Conservation (phyloP, 2,329 filamentous ascomycete species). For the Emergomyces orientalis region DNA sequence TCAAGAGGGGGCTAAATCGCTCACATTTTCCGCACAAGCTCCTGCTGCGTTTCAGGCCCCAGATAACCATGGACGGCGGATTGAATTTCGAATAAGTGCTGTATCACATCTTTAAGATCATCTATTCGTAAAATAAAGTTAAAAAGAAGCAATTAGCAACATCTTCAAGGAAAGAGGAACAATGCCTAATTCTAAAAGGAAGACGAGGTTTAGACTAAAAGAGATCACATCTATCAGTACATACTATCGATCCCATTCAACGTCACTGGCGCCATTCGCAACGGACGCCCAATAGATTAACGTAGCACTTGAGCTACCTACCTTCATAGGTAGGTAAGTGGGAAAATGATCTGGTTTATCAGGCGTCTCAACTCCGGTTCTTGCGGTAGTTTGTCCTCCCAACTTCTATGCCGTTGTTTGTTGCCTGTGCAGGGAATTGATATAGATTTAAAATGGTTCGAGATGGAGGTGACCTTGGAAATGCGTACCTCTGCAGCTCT, state of each 20-base stretch:
- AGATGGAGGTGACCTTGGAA: neutral
- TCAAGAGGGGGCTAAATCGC: neutral
- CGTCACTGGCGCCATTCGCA: slow-evolving; percentile 28
- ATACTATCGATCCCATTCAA: slow-evolving; percentile 30
- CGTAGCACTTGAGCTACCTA: neutral
- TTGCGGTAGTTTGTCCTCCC: neutral
- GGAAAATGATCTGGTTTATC: neutral
- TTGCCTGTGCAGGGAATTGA: neutral
- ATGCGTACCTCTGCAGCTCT: no score
- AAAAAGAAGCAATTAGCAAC: slow-evolving; percentile 14
- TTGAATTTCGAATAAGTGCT: slow-evolving; percentile 54
- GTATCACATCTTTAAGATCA: slow-evolving; percentile 52
- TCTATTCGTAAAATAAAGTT: slow-evolving; percentile 23
- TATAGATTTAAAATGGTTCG: neutral
- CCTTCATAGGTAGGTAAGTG: neutral
- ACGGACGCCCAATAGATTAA: neutral
- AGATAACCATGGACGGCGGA: slow-evolving; percentile 51
- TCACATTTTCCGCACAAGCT: slow-evolving; percentile 51
- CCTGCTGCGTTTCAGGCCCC: slow-evolving; percentile 47
- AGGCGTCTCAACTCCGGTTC: neutral
- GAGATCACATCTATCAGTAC: slow-evolving; percentile 8
- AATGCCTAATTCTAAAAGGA: neutral
- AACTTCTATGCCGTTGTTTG: neutral
- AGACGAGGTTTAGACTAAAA: slow-evolving; percentile 9
- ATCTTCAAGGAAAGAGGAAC: neutral